These are phyloP conservation scores for Amesomyces nigricolor DNA, from an alignment of 2,329 filamentous ascomycete genomes.

Conservation along the genomic window DNA sequence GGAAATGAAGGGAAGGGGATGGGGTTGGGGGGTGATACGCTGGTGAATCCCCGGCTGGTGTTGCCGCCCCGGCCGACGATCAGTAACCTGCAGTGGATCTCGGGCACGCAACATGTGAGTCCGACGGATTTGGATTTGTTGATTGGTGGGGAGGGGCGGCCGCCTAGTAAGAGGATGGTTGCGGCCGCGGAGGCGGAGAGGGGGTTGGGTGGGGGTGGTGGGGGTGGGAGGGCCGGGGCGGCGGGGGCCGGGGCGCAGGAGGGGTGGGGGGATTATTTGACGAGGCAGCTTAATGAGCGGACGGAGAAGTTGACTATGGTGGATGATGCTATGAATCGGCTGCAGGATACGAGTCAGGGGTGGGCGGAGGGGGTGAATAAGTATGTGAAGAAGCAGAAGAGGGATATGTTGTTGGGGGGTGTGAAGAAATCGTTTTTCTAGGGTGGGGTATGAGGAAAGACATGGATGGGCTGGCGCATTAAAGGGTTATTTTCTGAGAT, in stretches of 20 bases:
- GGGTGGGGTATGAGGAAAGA: neutral
- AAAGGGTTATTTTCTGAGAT: neutral
- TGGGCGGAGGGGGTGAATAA: conserved; percentile 88
- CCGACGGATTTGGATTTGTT: conserved; percentile 82
- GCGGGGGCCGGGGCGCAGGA: conserved; percentile 42
- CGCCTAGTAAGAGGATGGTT: conserved; percentile 82
- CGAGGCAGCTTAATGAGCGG: conserved; percentile 79
- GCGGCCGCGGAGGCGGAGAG: conserved; percentile 73
- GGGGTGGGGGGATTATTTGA: conserved; percentile 73
- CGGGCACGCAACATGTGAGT: conserved; percentile 86
- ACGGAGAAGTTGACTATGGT: conserved; percentile 82
- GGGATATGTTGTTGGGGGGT: conserved; percentile 69
- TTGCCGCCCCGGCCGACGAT: conserved; percentile 84
- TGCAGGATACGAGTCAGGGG: conserved; percentile 73
- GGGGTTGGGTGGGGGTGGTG: conserved; percentile 37
- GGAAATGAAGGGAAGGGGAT: conserved; percentile 60
- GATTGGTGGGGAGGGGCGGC: conserved; percentile 82
- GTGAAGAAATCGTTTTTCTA: conserved; percentile 54
- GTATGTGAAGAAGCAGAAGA: conserved; percentile 81
- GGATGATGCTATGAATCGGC: conserved; percentile 75
- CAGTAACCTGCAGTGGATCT: conserved; percentile 92
- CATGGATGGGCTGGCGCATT: neutral
- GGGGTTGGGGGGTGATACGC: conserved; percentile 59
- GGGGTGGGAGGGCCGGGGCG: conserved; percentile 32
- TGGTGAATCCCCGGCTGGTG: conserved; percentile 70